phyloP scores from a whole-genome alignment of 495 filamentous ascomycete genomes.

The Annulohypoxylon stygium region DNA sequence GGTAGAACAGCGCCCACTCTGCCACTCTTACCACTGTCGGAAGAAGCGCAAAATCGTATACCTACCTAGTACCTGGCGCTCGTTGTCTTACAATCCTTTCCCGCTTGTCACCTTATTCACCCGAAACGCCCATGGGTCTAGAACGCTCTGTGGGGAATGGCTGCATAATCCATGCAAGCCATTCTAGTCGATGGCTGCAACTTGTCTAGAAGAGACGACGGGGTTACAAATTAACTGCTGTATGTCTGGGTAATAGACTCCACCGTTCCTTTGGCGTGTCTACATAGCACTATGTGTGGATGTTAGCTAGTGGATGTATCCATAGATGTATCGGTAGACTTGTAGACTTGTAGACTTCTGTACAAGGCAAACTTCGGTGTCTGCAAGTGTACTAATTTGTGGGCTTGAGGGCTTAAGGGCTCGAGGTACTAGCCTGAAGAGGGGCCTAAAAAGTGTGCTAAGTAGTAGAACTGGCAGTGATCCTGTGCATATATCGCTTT shows the following conservation, averaged over 20 bases:
- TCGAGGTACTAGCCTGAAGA: constrained; percentile 26
- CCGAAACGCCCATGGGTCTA: constrained; percentile 45
- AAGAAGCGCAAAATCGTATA: constrained; percentile 28
- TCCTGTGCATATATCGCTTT: constrained; percentile 43
- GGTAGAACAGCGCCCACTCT: not conserved
- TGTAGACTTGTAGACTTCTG: constrained; percentile 39
- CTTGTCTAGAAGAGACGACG: constrained; percentile 46
- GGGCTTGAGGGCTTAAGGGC: constrained; percentile 40
- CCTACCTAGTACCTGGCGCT: constrained; percentile 4
- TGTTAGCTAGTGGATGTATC: too few species aligned
- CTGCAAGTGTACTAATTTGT: constrained; percentile 45
- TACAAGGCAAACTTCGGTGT: constrained; percentile 49
- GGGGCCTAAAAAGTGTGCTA: constrained; percentile 30
- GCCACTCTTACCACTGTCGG: not conserved
- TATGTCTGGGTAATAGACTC: constrained; percentile 44
- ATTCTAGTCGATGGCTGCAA: constrained; percentile 46
- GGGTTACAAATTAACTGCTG: constrained; percentile 47
- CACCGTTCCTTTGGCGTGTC: constrained; percentile 42
- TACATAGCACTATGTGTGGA: not conserved
- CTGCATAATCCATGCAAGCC: constrained; percentile 47
- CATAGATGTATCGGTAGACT: constrained; percentile 19
- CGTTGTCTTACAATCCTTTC: constrained; percentile 41
- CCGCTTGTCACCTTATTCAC: constrained; percentile 49
- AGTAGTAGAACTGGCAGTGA: constrained; percentile 23
- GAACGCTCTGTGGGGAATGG: constrained; percentile 46